Evolutionary conservation across 495 filamentous ascomycete genomes (phyloP).

Genomic region (Recurvomyces mirabilis): DNA sequence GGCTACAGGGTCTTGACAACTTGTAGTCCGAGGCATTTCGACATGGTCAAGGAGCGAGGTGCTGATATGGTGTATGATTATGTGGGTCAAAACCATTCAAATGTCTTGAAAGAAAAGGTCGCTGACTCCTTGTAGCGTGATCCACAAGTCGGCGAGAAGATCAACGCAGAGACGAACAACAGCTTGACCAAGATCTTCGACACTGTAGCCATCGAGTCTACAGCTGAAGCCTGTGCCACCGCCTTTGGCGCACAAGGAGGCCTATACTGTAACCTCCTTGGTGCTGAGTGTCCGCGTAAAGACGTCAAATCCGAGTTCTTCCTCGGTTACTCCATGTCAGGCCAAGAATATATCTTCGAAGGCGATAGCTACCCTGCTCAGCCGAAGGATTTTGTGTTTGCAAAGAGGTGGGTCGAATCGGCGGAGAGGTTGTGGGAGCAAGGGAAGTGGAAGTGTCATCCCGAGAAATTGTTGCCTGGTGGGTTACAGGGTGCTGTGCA

Average conservation of each 20-base stretch:
- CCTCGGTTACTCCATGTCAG: constrained; percentile 25
- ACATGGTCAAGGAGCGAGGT: constrained; percentile 4
- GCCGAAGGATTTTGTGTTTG: constrained; percentile 32
- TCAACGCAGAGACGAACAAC: constrained; percentile 20
- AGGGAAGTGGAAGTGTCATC: constrained; percentile 42
- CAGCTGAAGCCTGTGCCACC: constrained; percentile 21
- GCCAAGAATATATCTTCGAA: constrained; percentile 20
- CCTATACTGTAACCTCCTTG: constrained; percentile 18
- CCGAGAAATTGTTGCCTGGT: constrained; percentile 31
- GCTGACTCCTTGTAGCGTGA: constrained; percentile 1
- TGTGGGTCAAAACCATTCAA: constrained; percentile 1
- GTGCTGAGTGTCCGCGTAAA: constrained; percentile 7
- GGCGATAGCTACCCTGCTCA: constrained; percentile 7
- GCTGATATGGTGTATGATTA: constrained; percentile 13
- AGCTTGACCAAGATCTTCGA: constrained; percentile 24
- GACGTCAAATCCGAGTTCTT: constrained; percentile 23
- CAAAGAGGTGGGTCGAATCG: constrained; percentile 29
- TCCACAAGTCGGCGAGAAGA: constrained; percentile 1
- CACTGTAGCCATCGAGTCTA: constrained; percentile 19
- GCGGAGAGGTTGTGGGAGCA: constrained; percentile 36
- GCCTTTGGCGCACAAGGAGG: constrained; percentile 16
- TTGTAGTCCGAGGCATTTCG: constrained; percentile 17
- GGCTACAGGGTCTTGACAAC: constrained; percentile 13
- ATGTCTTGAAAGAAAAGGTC: not conserved
- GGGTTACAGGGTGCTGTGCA: constrained; percentile 41